Conservation (phyloP, 208 protist genomes). For the Trypanosoma congolense region DNA sequence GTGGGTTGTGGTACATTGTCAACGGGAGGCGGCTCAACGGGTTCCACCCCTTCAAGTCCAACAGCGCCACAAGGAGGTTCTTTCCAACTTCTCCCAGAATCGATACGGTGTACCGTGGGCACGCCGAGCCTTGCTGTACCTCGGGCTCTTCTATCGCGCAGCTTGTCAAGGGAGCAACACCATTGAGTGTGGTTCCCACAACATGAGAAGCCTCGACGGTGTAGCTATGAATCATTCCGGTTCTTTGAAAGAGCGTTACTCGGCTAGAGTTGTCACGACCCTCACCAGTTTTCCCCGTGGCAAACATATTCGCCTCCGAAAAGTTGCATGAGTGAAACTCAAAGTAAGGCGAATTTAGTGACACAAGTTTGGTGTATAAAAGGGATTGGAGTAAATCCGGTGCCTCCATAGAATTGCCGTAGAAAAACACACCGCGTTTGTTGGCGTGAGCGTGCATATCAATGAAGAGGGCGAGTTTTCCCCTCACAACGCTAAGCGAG, state of each 20-base stretch:
- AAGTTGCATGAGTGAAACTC: conserved; percentile 92
- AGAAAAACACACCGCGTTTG: conserved; percentile 92
- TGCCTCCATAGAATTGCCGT: conserved; percentile 84
- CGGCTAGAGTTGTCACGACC: conserved; percentile 88
- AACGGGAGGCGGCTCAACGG: conserved; percentile 57
- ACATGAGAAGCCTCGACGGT: conserved; percentile 91
- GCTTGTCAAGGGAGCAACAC: conserved; percentile 29
- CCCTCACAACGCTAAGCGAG: conserved; percentile 28
- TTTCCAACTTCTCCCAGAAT: conserved; percentile 79
- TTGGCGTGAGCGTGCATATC: conserved; percentile 95
- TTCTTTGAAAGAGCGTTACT: conserved; percentile 76
- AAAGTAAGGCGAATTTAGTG: conserved; percentile 88
- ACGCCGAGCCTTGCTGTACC: conserved; percentile 16
- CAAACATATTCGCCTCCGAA: conserved; percentile 88
- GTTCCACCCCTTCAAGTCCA: conserved; percentile 82
- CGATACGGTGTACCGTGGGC: conserved; percentile 44
- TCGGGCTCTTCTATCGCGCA: conserved; percentile 26
- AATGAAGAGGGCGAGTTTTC: conserved; percentile 70
- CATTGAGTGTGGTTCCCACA: conserved; percentile 52
- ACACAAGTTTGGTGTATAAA: conserved; percentile 85
- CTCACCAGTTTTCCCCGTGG: conserved; percentile 80
- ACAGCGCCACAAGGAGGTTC: conserved; percentile 61
- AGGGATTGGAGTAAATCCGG: conserved; percentile 72
- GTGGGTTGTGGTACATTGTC: conserved; percentile 48
- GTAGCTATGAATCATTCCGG: conserved; percentile 82